These are phyloP conservation scores for Hypoxylon cercidicola DNA, from an alignment of 495 filamentous ascomycete species.

Conservation along the genomic window DNA sequence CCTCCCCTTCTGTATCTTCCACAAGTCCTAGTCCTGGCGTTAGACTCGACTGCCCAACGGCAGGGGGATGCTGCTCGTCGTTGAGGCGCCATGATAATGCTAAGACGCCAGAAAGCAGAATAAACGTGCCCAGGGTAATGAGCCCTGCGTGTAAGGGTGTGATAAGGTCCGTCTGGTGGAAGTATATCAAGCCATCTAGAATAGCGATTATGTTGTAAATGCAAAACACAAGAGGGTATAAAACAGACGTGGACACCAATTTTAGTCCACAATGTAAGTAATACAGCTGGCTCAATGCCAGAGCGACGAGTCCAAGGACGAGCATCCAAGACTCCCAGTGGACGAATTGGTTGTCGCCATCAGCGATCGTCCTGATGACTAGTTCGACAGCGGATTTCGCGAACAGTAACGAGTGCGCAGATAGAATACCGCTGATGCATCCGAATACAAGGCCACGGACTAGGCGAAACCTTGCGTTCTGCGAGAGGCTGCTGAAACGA, in stretches of 20 bases:
- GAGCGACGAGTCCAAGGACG: slow-evolving; percentile 78
- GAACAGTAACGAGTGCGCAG: slow-evolving; percentile 90
- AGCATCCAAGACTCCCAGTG: slow-evolving; percentile 98
- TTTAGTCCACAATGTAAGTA: slow-evolving; percentile 94
- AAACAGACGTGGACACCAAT: slow-evolving; percentile 91
- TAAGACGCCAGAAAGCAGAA: slow-evolving; percentile 88
- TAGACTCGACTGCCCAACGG: slow-evolving; percentile 68
- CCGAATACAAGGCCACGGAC: slow-evolving; percentile 88
- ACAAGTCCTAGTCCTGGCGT: slow-evolving; percentile 77
- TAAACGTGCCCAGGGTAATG: slow-evolving; percentile 85
- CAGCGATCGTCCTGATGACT: slow-evolving; percentile 89
- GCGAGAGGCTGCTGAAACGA: slow-evolving; percentile 59
- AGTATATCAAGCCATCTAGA: slow-evolving; percentile 96
- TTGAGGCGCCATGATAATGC: slow-evolving; percentile 94
- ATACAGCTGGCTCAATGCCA: slow-evolving; percentile 93
- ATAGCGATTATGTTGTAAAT: slow-evolving; percentile 99
- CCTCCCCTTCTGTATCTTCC: slow-evolving; percentile 70
- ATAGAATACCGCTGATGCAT: slow-evolving; percentile 89
- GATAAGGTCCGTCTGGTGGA: slow-evolving; percentile 85
- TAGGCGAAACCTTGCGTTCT: slow-evolving; percentile 74
- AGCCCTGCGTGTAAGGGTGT: slow-evolving; percentile 78
- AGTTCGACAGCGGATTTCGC: slow-evolving; percentile 98
- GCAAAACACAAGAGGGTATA: slow-evolving; percentile 99
- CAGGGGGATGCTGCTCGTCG: slow-evolving; percentile 70
- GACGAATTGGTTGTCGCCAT: slow-evolving; percentile 92